Evolutionary conservation across 2,329 filamentous ascomycete species (phyloP).

Genomic region (Fusarium sp.): DNA sequence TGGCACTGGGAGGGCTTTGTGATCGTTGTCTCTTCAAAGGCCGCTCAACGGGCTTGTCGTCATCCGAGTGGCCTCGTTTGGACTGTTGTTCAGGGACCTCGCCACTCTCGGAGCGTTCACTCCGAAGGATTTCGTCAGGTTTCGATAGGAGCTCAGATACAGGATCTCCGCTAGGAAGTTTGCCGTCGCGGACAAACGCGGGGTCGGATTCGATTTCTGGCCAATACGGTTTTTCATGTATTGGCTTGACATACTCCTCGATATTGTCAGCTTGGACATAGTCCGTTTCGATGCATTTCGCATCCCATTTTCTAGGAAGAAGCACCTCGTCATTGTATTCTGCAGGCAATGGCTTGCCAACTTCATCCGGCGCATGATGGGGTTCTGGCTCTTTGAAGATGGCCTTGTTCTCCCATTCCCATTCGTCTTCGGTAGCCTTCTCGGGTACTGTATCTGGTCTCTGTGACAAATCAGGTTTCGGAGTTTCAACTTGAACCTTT

Average conservation of each 20-base stretch:
- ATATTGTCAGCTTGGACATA: slow-evolving; percentile 59
- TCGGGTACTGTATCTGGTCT: slow-evolving; percentile 21
- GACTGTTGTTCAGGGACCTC: slow-evolving; percentile 27
- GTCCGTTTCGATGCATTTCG: slow-evolving; percentile 59
- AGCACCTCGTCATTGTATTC: slow-evolving; percentile 60
- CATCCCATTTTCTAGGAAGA: slow-evolving; percentile 59
- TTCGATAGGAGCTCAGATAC: slow-evolving; percentile 26
- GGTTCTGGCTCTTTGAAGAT: slow-evolving; percentile 55
- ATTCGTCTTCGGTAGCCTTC: slow-evolving; percentile 47
- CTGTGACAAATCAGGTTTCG: slow-evolving; percentile 15
- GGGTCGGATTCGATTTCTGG: slow-evolving; percentile 58
- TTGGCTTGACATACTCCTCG: slow-evolving; percentile 57
- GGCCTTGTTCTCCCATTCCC: slow-evolving; percentile 55
- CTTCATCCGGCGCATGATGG: slow-evolving; percentile 58
- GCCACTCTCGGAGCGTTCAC: slow-evolving; percentile 37
- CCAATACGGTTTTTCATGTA: slow-evolving; percentile 59
- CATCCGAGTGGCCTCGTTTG: slow-evolving; percentile 34
- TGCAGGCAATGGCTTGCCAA: slow-evolving; percentile 59
- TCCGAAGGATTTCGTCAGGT: slow-evolving; percentile 17
- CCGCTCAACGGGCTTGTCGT: slow-evolving; percentile 27
- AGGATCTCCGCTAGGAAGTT: slow-evolving; percentile 41
- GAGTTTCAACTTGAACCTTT: slow-evolving; percentile 19
- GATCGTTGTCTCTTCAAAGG: slow-evolving; percentile 42
- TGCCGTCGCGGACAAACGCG: slow-evolving; percentile 53
- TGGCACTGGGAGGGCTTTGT: slow-evolving; percentile 17